Conservation (phyloP, 192 early-diverging fungal species). For the Linnemannia exigua region DNA sequence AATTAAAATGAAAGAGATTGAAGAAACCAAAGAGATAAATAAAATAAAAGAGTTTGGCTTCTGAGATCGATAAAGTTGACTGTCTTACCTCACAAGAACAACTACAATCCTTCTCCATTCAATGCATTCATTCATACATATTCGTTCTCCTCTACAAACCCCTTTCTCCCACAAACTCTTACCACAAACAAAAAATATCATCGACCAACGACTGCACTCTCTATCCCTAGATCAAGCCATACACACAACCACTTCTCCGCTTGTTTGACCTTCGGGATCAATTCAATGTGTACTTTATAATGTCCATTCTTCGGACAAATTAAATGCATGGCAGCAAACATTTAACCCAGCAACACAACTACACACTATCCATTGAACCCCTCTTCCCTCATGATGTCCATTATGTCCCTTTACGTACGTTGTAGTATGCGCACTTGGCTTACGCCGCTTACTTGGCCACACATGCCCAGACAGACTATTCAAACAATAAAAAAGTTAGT, state of each 20-base stretch:
- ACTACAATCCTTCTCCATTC: too few species aligned
- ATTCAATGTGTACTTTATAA: background rate
- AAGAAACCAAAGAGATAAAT: background rate
- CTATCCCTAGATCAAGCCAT: too few species aligned
- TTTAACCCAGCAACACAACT: too few species aligned
- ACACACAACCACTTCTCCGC: too few species aligned
- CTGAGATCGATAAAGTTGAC: background rate
- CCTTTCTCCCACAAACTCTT: too few species aligned
- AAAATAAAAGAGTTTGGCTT: background rate
- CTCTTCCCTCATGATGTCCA: background rate
- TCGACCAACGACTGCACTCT: too few species aligned
- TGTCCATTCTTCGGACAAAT: background rate
- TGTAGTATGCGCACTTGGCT: background rate
- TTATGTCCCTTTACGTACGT: background rate
- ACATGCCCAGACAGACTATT: background rate
- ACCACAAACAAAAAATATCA: too few species aligned
- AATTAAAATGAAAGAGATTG: background rate
- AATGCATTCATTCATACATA: too few species aligned
- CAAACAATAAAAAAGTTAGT: background rate
- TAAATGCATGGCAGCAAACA: background rate
- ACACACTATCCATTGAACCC: too few species aligned
- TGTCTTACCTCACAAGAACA: background rate
- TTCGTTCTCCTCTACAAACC: too few species aligned
- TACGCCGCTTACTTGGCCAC: background rate
- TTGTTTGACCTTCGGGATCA: background rate